Evolutionary conservation across 495 filamentous ascomycete genomes (phyloP).

Genomic region (Usnea hakonensis): DNA sequence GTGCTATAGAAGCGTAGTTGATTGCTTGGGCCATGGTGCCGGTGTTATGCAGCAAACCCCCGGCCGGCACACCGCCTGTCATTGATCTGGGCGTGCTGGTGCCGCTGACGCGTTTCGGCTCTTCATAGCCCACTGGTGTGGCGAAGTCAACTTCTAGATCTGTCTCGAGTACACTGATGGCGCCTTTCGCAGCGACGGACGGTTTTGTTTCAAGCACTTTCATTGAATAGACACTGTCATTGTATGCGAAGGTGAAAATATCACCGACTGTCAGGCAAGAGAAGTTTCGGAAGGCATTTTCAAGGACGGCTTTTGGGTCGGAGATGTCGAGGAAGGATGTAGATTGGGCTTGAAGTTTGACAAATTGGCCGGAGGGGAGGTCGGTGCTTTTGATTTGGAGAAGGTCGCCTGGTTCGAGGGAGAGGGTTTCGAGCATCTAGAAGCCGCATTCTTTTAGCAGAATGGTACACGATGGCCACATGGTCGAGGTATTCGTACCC

Average conservation of each 20-base stretch:
- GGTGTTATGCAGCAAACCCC: slow-evolving; percentile 68
- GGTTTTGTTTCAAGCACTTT: slow-evolving; percentile 91
- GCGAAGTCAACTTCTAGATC: slow-evolving; percentile 95
- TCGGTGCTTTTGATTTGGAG: slow-evolving; percentile 92
- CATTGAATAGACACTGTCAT: slow-evolving; percentile 85
- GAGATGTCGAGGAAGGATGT: slow-evolving; percentile 89
- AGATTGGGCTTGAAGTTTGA: slow-evolving; percentile 92
- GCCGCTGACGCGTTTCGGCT: slow-evolving; percentile 55
- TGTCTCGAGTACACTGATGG: slow-evolving; percentile 88
- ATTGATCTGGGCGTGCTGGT: slow-evolving; percentile 60
- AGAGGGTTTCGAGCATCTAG: slow-evolving; percentile 88
- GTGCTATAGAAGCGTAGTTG: slow-evolving; percentile 92
- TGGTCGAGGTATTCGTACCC: slow-evolving; percentile 53
- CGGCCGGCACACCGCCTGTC: slow-evolving; percentile 49
- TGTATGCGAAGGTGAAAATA: slow-evolving; percentile 90
- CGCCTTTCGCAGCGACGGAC: slow-evolving; percentile 55
- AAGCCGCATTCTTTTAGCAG: slow-evolving; percentile 15
- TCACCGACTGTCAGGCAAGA: slow-evolving; percentile 86
- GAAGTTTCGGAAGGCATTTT: slow-evolving; percentile 93
- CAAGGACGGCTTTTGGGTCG: slow-evolving; percentile 95
- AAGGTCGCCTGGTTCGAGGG: slow-evolving; percentile 83
- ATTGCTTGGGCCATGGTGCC: slow-evolving; percentile 95
- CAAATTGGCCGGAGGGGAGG: slow-evolving; percentile 76
- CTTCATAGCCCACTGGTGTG: slow-evolving; percentile 85
- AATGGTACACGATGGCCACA: neutral